Conservation (phyloP, 768 basidiomycete species). For the Coprinopsis marcescibilis region DNA sequence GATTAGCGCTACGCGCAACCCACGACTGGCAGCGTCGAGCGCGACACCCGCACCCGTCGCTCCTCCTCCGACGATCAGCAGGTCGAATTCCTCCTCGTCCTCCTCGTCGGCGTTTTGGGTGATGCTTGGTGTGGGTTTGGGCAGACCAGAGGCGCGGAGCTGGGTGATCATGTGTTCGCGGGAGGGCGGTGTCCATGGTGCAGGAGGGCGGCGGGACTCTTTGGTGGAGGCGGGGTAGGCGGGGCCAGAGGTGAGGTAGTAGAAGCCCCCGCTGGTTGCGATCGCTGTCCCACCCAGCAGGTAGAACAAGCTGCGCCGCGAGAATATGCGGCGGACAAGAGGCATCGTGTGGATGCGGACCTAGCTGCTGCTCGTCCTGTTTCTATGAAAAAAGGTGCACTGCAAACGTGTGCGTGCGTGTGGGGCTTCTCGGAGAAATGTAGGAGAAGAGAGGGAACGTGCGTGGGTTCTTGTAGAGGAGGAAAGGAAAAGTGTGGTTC, state of each 20-base stretch:
- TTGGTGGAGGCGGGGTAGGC: slow-evolving; percentile 58
- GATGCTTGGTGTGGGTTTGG: background rate
- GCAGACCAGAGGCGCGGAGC: slow-evolving; percentile 42
- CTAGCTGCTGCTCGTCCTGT: background rate
- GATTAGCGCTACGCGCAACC: slow-evolving; percentile 88
- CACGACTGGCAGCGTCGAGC: slow-evolving; percentile 88
- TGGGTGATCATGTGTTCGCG: slow-evolving; percentile 58
- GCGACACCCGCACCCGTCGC: slow-evolving; percentile 97
- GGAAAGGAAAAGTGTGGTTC: too few species aligned
- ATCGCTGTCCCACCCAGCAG: slow-evolving; percentile 48
- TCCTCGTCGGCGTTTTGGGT: background rate
- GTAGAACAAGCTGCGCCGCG: slow-evolving; percentile 48
- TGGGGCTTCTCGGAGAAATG: too few species aligned
- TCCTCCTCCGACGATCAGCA: slow-evolving; percentile 87
- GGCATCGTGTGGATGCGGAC: slow-evolving; percentile 20
- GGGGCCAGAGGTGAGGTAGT: slow-evolving; percentile 70
- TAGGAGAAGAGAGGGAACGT: background rate
- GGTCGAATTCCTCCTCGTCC: slow-evolving; percentile 57
- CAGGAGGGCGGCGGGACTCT: slow-evolving; percentile 65
- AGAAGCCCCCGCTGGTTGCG: slow-evolving; percentile 56
- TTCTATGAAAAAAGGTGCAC: background rate
- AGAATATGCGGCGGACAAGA: slow-evolving; percentile 40
- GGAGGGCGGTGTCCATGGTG: slow-evolving; percentile 73
- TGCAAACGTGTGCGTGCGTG: too few species aligned
- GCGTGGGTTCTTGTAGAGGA: too few species aligned